Base-by-base conservation (phyloP, 2,329 filamentous ascomycete genomes). In the Fusarium pseudocircinatum region DNA sequence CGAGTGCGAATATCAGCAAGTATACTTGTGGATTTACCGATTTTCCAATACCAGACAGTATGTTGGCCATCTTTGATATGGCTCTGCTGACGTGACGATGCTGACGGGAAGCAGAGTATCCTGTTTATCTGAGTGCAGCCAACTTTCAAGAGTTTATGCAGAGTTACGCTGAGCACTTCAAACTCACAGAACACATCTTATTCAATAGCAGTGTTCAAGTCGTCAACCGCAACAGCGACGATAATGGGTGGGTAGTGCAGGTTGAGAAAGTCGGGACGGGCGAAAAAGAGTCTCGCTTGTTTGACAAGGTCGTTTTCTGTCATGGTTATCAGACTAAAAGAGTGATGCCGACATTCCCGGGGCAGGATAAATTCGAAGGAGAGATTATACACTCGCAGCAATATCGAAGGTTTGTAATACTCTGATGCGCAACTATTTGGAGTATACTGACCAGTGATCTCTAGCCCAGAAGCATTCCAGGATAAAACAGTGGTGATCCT, bases 61-160 rank as follows among this genome's bases (percentile, higher is more conserved):
- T 2, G 69, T 26, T 1, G 1, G 4, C 6, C 6, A 12, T 20
- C n/a, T n/a, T n/a, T n/a, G n/a, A n/a, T n/a, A n/a, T n/a, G 2
- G 1, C 1, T 32, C 8, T n/a, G 14, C 14, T 22, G 6, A 28
- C 6, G 2, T 14, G 3, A n/a, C 28, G 15, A 18, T 1, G 16
- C 22, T 58, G 4, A 56, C 6, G 2, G 1, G 0, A 4, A 4
- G 1, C 4, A 72, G 69, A 57, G 7, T 72, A 72, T 8, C 69
- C 69, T 0, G 64, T 64, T 0, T 67, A 72, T 22, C 28, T 72
- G 3, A 60, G 22, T n/a, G 14, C 63, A 24, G n/a, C 43, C 0
- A 44, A 72, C n/a, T 72, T 65, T 3, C 69, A 72, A 22, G 69
- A 72, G 13, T 72, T 72, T 4, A 72, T 72, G 69, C 58, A 72